Evolutionary conservation across 805 yeast species (phyloP).

Genomic region (Saccharomyces paradoxus): DNA sequence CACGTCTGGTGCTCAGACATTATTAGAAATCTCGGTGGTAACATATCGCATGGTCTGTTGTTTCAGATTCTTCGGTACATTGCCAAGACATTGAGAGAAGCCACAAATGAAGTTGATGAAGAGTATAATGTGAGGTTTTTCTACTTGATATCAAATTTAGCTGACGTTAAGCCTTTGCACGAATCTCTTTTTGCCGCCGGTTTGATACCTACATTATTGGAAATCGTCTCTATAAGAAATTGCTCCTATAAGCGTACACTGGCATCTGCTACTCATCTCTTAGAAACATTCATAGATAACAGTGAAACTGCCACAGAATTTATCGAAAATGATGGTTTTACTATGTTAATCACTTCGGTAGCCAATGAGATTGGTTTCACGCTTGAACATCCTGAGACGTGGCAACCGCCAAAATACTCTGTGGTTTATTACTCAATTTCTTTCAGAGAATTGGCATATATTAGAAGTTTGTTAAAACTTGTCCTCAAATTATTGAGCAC

Average conservation of each 20-base stretch:
- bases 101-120: constrained; percentile 36
- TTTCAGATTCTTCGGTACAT: constrained; percentile 64
- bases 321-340: constrained; percentile 59
- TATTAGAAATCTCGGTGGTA: constrained; percentile 71
- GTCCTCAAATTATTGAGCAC: constrained; percentile 54
- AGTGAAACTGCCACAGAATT: constrained; percentile 54
- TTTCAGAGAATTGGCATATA: constrained; percentile 50
- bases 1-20: constrained; percentile 70
- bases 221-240: constrained; percentile 47
- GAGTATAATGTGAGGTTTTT: constrained; percentile 44
- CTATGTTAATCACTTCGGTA: constrained; percentile 48
- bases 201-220: constrained; percentile 53
- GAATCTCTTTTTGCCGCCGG: constrained; percentile 68
- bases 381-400: constrained; percentile 47
- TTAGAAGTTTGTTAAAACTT: constrained; percentile 55
- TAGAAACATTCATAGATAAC: constrained; percentile 38
- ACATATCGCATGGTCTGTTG: constrained; percentile 75
- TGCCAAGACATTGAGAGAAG: constrained; percentile 40
- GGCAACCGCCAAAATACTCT: constrained; percentile 48
- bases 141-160: constrained; percentile 52
- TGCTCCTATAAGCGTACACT: constrained; percentile 47
- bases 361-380: constrained; percentile 60
- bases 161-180: constrained; percentile 47
- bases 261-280: constrained; percentile 54
- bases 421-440: constrained; percentile 45